A percentile compares a stretch with the other conserved stretches of the same genome.
Conservation (phyloP, 129 eudicot genomes). For the Tagetes erecta region DNA sequence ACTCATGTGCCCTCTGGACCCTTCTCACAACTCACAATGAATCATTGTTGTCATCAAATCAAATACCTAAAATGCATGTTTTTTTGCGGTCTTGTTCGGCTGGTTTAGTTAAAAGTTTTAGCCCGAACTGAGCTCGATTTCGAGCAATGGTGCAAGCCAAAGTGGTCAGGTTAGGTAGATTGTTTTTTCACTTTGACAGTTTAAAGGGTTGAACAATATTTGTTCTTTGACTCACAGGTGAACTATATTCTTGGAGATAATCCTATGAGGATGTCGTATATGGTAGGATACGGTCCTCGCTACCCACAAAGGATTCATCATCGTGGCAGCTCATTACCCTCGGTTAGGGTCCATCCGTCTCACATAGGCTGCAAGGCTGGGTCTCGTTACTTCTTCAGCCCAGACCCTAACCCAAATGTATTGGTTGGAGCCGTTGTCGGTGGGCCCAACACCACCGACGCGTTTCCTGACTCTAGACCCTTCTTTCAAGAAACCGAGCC, state of each 20-base stretch:
- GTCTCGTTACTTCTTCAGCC: slow-evolving; percentile 67
- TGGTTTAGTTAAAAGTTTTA: not conserved
- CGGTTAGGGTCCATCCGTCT: slow-evolving; percentile 68
- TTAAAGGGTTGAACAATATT: no score
- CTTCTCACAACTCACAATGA: not conserved
- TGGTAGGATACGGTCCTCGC: slow-evolving; percentile 89
- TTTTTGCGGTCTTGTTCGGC: not conserved
- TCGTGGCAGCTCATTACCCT: slow-evolving; percentile 86
- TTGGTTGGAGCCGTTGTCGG: slow-evolving; percentile 88
- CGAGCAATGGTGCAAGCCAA: not conserved
- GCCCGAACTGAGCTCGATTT: not conserved
- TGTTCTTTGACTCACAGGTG: slow-evolving; percentile 47
- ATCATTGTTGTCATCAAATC: not conserved
- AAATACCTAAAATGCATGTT: not conserved
- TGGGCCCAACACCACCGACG: slow-evolving; percentile 81
- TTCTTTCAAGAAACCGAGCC: slow-evolving; percentile 93
- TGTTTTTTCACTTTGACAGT: no score
- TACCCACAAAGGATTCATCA: slow-evolving; percentile 92
- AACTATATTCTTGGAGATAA: slow-evolving; percentile 96
- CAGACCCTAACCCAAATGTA: slow-evolving; percentile 83
- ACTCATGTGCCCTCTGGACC: not conserved
- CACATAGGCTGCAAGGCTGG: slow-evolving; percentile 87
- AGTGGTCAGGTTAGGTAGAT: no score
- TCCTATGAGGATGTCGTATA: slow-evolving; percentile 83
- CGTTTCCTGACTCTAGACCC: slow-evolving; percentile 93